Evolutionary conservation across 306 rosid genomes (phyloP).

Genomic region (Prunus mume): DNA sequence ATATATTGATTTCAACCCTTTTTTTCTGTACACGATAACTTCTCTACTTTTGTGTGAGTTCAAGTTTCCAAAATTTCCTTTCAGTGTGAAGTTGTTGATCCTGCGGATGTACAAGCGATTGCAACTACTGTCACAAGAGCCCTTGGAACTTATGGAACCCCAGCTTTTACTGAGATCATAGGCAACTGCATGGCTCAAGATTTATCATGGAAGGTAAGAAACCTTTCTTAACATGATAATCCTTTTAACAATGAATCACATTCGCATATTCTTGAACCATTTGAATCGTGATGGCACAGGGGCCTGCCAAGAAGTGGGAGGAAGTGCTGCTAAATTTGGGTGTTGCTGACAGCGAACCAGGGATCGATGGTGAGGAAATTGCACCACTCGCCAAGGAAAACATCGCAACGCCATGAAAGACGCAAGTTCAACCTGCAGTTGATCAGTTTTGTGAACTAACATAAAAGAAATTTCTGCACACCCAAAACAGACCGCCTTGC

Average conservation of each 20-base stretch:
- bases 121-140: constrained; percentile 56
- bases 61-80: constrained; percentile 17
- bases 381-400: constrained; percentile 78
- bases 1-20: constrained; percentile 4
- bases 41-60: neutral
- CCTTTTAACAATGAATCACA: neutral
- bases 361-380: constrained; percentile 68
- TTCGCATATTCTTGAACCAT: neutral
- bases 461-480: neutral
- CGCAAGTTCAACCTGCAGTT: neutral
- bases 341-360: constrained; percentile 55
- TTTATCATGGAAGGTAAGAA: constrained; percentile 78
- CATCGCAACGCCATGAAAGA: constrained; percentile 55
- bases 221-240: neutral
- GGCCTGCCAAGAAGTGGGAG: constrained; percentile 84
- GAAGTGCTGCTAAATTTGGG: constrained; percentile 57
- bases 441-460: neutral
- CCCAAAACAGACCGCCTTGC: neutral
- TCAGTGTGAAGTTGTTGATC: constrained; percentile 78
- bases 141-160: constrained; percentile 46
- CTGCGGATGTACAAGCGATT: constrained; percentile 51
- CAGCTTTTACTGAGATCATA: constrained; percentile 54
- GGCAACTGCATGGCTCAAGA: constrained; percentile 79
- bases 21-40: neutral
- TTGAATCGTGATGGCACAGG: constrained; percentile 29